These are phyloP conservation scores for Ophiostoma perfectum DNA, from an alignment of 2,329 filamentous ascomycete species.

Conservation along the genomic window DNA sequence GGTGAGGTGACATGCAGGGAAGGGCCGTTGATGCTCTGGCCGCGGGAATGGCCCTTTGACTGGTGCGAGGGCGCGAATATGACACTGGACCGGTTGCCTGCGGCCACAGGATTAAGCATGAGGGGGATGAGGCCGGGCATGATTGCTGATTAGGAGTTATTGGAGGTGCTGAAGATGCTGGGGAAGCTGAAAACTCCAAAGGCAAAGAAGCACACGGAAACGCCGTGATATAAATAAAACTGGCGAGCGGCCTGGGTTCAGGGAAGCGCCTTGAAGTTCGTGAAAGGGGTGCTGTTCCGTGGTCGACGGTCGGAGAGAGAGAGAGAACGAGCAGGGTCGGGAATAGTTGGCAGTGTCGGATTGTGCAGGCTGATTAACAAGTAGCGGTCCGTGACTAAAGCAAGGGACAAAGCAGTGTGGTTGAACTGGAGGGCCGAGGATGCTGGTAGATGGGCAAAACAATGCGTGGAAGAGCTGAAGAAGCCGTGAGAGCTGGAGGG, in stretches of 20 bases:
- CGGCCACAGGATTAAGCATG: conserved; percentile 24
- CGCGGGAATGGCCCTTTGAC: conserved; percentile 16
- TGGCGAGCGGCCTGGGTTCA: not conserved
- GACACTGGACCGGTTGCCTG: conserved; percentile 24
- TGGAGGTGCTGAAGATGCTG: not conserved
- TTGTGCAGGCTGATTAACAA: not conserved
- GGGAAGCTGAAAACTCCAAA: not conserved
- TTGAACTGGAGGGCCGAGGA: not conserved
- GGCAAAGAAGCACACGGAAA: not conserved
- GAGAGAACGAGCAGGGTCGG: not conserved
- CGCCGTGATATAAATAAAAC: not conserved
- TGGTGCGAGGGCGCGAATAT: conserved; percentile 14
- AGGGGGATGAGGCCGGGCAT: conserved; percentile 29
- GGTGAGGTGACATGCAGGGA: conserved; percentile 3
- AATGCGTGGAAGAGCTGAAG: not conserved
- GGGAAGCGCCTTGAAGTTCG: not conserved
- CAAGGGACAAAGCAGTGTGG: not conserved
- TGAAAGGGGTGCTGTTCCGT: conserved; percentile 1
- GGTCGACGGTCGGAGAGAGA: conserved; percentile 2
- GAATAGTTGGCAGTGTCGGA: not conserved
- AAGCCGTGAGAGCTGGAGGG: not conserved
- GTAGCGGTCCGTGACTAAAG: not conserved
- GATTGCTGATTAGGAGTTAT: not conserved
- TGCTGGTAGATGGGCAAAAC: conserved; percentile 3
- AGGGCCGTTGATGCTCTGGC: conserved; percentile 19